Evolutionary conservation across 2,329 filamentous ascomycete genomes (phyloP), one percentile per base, ranked within the genome.

Genomic region (Penicillium sp.): DNA sequence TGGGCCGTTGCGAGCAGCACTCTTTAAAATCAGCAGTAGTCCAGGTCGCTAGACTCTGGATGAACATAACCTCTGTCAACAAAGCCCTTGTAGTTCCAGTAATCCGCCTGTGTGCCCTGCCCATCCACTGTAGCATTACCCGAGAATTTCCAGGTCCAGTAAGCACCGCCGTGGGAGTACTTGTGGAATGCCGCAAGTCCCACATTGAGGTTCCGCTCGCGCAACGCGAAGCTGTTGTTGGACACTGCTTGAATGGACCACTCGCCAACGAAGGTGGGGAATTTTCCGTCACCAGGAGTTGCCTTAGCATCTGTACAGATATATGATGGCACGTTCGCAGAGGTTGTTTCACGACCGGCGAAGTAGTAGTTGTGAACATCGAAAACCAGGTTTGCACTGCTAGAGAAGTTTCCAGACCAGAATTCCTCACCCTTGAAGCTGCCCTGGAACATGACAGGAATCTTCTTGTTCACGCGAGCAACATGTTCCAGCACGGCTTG

Each of bases 321-420:
- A 9, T 50, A 66, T 24, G 70, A 60, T 12, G 53, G 59, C 5
- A 33, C 42, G 2, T 63, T 50, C 2, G 68, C 57, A 2, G 67
- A 61, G 4, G 60, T 65, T 6, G 58, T 60, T 1, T 42, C 37
- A 0, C 61, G 56, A 5, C 58, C 60, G 9, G 63, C 68, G 22
- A 70, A 69, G 53, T 70, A 70, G 62, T 69, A 72, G 37, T 65
- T 61, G 26, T 72, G 68, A 4, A 65, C 61, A 19, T 72, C 67
- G 49, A 70, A 68, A 26, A 70, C 65, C 0, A 72, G 42, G 47
- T 72, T 70, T 6, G 59, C 59, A 0, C 42, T 56, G 15, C 38
- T 50, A 1, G 62, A 37, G 38, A 72, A 67, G 1, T 65, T 51
- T 4, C 35, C 30, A n/a, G 57, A 63, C 68, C 70, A 72, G 57